Evolutionary conservation across 768 basidiomycete species (phyloP).

Genomic region (Suillus americanus): DNA sequence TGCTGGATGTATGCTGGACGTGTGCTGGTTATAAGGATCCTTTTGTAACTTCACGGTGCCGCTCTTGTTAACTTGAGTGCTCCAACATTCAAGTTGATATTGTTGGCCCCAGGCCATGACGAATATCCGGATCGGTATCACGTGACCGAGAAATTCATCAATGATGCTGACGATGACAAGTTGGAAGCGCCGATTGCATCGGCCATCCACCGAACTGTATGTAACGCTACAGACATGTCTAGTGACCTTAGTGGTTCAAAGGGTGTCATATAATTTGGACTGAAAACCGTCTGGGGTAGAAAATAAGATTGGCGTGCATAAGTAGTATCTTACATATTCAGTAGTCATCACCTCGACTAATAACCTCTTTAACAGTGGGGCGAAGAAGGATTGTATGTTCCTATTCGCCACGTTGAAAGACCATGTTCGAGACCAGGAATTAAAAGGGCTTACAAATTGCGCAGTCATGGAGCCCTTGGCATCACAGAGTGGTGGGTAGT

Average conservation of each 20-base stretch:
- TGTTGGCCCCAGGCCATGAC: not conserved
- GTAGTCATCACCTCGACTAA: constrained; percentile 84
- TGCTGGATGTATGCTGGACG: not conserved
- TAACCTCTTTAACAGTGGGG: constrained; percentile 82
- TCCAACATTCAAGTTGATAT: too few relatives aligned
- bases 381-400: constrained; percentile 86
- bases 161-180: not conserved
- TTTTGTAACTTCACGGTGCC: not conserved
- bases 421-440: not conserved
- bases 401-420: constrained; percentile 34
- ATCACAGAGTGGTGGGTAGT: constrained; percentile 92
- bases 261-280: not conserved
- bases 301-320: not conserved
- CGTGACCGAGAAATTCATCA: not conserved
- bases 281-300: not conserved
- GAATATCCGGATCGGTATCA: constrained; percentile 2
- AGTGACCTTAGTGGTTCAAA: not conserved
- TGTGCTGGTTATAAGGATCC: not conserved
- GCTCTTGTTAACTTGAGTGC: not conserved
- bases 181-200: not conserved
- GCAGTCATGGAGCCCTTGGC: constrained; percentile 88
- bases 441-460: constrained; percentile 64
- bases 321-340: constrained; percentile 24
- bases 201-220: not conserved
- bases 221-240: not conserved